Conservation (phyloP, 805 yeast species). For the Cyberlindnera mrakii region DNA sequence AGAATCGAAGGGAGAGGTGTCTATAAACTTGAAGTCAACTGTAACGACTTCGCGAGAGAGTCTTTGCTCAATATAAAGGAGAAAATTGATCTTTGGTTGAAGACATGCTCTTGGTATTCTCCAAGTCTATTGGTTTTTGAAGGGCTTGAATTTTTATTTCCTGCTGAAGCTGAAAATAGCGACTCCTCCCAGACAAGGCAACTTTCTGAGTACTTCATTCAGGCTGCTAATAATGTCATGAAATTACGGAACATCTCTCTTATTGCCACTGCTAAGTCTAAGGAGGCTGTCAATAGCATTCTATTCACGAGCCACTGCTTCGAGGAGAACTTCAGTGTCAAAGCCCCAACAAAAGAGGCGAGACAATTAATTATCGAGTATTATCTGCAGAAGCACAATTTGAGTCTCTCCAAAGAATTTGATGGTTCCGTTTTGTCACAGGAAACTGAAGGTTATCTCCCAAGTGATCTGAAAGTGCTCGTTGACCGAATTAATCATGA, state of each 20-base stretch:
- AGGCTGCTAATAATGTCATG: constrained; percentile 35
- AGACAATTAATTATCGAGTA: constrained; percentile 41
- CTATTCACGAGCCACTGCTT: constrained; percentile 65
- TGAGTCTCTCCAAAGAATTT: constrained; percentile 34
- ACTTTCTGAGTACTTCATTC: constrained; percentile 54
- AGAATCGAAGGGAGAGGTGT: constrained; percentile 34
- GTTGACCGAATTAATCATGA: constrained; percentile 66
- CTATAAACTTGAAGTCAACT: constrained; percentile 42
- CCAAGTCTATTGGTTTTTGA: constrained; percentile 76
- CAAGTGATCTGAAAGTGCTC: constrained; percentile 69
- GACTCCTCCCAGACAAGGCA: constrained; percentile 61
- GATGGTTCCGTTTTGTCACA: constrained; percentile 46
- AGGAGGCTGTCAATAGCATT: constrained; percentile 54
- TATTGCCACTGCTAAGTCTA: constrained; percentile 57
- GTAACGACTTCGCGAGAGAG: constrained; percentile 55
- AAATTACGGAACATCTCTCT: constrained; percentile 43
- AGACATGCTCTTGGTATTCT: constrained; percentile 62
- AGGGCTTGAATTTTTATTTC: constrained; percentile 66
- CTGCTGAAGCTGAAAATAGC: constrained; percentile 51
- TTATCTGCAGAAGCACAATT: constrained; percentile 17
- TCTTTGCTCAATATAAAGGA: constrained; percentile 40
- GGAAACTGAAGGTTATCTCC: constrained; percentile 86
- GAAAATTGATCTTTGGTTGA: constrained; percentile 38
- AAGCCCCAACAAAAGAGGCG: constrained; percentile 62
- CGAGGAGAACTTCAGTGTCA: constrained; percentile 53